These are phyloP conservation scores for Termitomyces sp. DNA, from an alignment of 768 basidiomycete species.

Conservation along the genomic window DNA sequence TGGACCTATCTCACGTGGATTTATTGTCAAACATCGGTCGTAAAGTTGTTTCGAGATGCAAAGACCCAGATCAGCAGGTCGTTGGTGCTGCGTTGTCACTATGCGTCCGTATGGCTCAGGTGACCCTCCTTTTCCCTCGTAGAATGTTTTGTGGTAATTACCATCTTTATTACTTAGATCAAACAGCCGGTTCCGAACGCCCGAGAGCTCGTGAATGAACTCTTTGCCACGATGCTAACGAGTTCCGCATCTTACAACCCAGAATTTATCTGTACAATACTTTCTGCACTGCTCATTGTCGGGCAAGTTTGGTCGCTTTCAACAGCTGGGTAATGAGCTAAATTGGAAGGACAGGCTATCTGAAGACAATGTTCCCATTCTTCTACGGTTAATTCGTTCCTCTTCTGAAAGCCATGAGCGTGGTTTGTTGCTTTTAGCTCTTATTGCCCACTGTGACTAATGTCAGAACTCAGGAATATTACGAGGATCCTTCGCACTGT, in stretches of 20 bases:
- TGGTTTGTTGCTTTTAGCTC: conserved; percentile 14
- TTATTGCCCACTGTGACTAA: not conserved
- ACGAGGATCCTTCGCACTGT: conserved; percentile 33
- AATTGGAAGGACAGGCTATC: conserved; percentile 13
- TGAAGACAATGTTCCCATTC: conserved; percentile 17
- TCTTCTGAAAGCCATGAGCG: conserved; percentile 18
- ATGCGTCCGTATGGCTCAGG: conserved; percentile 22
- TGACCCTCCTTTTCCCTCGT: conserved; percentile 5
- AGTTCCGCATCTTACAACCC: conserved; percentile 2
- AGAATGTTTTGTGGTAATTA: not conserved
- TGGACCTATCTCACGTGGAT: conserved; percentile 44
- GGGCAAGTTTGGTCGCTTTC: conserved; percentile 23
- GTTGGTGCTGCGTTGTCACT: conserved; percentile 41
- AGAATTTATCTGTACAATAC: conserved; percentile 17
- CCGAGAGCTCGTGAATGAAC: conserved; percentile 5
- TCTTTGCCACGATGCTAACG: conserved; percentile 3
- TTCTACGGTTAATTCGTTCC: conserved; percentile 23
- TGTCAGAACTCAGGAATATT: conserved; percentile 25
- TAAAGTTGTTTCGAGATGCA: conserved; percentile 35
- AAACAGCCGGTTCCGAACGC: not conserved
- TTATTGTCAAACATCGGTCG: conserved; percentile 39
- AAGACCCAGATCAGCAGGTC: conserved; percentile 42
- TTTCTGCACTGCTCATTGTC: conserved; percentile 21
- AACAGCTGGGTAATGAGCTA: not conserved
- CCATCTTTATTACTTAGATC: not conserved